Evolutionary conservation across 2,329 filamentous ascomycete genomes (phyloP).

Genomic region (Colletotrichum endophyticum): DNA sequence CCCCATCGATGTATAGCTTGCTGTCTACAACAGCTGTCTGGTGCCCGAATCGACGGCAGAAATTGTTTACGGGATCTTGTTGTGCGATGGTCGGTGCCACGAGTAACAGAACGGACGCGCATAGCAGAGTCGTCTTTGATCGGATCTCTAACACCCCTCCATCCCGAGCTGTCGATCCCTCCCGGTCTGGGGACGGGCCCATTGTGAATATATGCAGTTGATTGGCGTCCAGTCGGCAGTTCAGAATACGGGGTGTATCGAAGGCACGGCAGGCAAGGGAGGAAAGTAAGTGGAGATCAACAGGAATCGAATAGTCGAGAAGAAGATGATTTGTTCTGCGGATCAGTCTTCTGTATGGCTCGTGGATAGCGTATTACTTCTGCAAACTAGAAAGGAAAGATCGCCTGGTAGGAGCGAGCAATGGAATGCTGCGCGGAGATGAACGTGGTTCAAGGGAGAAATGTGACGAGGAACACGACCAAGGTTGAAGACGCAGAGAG

Average conservation of each 20-base stretch:
- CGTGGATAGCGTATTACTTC: background rate
- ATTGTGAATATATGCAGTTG: background rate
- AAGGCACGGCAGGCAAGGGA: background rate
- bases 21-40: conserved; percentile 65
- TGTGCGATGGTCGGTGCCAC: conserved; percentile 31
- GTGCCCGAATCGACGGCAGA: conserved; percentile 61
- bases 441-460: background rate
- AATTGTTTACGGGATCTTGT: conserved; percentile 58
- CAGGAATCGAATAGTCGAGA: background rate
- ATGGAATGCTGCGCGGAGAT: conserved; percentile 1
- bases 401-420: background rate
- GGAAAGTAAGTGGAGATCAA: background rate
- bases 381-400: background rate
- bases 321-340: background rate
- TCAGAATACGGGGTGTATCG: background rate
- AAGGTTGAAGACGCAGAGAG: background rate
- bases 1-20: conserved; percentile 67
- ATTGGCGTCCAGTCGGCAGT: background rate
- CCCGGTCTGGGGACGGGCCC: background rate
- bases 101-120: background rate
- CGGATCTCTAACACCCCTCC: background rate
- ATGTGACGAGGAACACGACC: background rate
- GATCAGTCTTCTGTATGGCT: background rate
- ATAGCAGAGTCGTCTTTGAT: background rate
- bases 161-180: background rate